phyloP scores from a whole-genome alignment of 2,329 filamentous ascomycete genomes.

The Beauveria asiatica region DNA sequence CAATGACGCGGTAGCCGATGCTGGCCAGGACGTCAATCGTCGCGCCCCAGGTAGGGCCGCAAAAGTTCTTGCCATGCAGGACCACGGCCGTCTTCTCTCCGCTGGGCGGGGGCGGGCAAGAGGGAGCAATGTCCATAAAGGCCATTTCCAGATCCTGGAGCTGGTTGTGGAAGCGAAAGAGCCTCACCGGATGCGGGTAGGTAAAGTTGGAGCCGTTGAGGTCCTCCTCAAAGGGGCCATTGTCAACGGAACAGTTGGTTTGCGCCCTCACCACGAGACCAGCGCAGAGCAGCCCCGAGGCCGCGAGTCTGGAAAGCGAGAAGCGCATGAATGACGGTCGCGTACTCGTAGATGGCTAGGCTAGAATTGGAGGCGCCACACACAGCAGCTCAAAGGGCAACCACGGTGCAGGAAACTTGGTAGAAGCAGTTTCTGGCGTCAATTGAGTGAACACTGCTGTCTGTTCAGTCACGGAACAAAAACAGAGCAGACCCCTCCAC shows the following conservation, averaged over 20 bases:
- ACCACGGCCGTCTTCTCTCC: conserved; percentile 38
- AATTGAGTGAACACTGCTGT: not conserved
- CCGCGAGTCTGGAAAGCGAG: conserved; percentile 15
- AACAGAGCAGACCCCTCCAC: not conserved
- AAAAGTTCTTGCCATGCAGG: conserved; percentile 50
- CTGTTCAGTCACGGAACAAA: not conserved
- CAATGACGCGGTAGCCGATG: conserved; percentile 42
- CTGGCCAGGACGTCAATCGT: conserved; percentile 34
- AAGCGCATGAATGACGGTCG: conserved; percentile 18
- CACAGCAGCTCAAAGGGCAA: not conserved
- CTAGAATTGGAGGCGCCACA: not conserved
- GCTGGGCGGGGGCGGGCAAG: conserved; percentile 21
- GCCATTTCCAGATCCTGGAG: conserved; percentile 42
- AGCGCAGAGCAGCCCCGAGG: conserved; percentile 14
- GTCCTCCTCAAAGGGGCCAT: conserved; percentile 30
- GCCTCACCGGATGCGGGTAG: conserved; percentile 42
- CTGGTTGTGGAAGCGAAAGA: conserved; percentile 41
- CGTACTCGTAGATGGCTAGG: not conserved
- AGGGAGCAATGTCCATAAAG: conserved; percentile 43
- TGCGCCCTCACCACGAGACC: conserved; percentile 19
- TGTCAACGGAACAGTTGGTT: conserved; percentile 24
- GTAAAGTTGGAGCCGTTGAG: conserved; percentile 43
- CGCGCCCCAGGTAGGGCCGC: conserved; percentile 41
- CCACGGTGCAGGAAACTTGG: not conserved
- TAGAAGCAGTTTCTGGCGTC: not conserved